Base-by-base conservation (phyloP, 2,329 filamentous ascomycete genomes). In the Neofusicoccum parvum region DNA sequence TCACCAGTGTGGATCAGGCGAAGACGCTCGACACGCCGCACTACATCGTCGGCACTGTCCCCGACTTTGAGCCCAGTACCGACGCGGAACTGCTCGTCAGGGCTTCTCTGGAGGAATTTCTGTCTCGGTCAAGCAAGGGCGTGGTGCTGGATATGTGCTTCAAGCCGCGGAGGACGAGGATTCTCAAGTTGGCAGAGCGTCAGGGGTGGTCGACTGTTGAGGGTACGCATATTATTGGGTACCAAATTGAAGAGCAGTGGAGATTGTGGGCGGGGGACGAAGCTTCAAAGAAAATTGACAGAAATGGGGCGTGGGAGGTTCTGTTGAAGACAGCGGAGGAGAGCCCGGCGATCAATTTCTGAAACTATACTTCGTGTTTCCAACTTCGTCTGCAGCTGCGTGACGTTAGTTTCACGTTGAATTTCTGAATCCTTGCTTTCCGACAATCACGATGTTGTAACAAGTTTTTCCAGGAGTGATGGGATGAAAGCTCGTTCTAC, bases 131-230 rank as follows among this genome's bases (percentile, higher is more conserved):
- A 4, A n/a, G 2, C 5, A 76, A 73, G 63, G 78, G 78, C 0
- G 72, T 80, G 0, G 60, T 81, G 64, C 66, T 80, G 41, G 79
- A 81, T 37, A 80, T 81, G 78, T 81, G 79, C 67, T 81, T 78
- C 69, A 80, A 81, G 68, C 79, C 78, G 1, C 68, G 76, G 14
- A 70, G 71, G 5, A 81, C 79, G 3, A 70, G 79, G 53, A 75
- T 72, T 66, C 71, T 80, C 43, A 76, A 76, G 69, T 64, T 75
- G 20, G 78, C 73, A 0, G 69, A 76, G 65, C 65, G 49, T 9
- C 54, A 70, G 15, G 73, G 72, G 1, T 82, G 80, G 79, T 68
- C 66, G 11, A 72, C 69, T 0, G 76, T 81, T 0, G 78, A 81
- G 66, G 80, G 80, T 0, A 80, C 75, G 0, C 72, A 75, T 41